These are phyloP conservation scores for Candida gorgasii DNA, from an alignment of 805 yeast species.

Conservation along the genomic window DNA sequence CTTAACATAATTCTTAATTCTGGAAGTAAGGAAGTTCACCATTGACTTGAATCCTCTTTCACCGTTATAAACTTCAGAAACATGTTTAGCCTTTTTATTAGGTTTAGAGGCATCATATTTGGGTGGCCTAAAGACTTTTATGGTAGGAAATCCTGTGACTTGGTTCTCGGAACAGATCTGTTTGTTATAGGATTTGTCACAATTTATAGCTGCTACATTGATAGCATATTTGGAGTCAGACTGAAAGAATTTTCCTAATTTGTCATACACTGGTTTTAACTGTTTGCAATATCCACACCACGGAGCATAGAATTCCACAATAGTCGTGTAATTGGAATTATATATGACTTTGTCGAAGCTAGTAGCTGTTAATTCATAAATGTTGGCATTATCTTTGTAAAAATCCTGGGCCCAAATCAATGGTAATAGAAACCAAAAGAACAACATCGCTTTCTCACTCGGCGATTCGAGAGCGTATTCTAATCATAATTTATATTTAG, in stretches of 20 bases:
- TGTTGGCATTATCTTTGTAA: constrained; percentile 43
- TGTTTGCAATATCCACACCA: constrained; percentile 96
- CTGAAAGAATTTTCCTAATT: constrained; percentile 60
- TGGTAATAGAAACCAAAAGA: constrained; percentile 3
- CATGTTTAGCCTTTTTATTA: constrained; percentile 33
- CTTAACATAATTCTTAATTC: constrained; percentile 67
- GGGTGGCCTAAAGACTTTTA: constrained; percentile 81
- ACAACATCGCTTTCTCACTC: constrained; percentile 9
- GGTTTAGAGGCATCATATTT: constrained; percentile 38
- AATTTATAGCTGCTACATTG: constrained; percentile 81
- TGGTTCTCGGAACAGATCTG: constrained; percentile 64
- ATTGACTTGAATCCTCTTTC: constrained; percentile 59
- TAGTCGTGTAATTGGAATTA: constrained; percentile 70
- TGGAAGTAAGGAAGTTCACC: constrained; percentile 52
- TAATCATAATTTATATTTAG: not conserved
- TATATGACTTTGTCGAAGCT: constrained; percentile 69
- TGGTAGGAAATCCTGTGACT: constrained; percentile 81
- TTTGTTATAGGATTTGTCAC: constrained; percentile 71
- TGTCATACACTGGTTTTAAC: constrained; percentile 61
- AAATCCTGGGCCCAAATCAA: constrained; percentile 11
- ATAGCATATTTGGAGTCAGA: constrained; percentile 48
- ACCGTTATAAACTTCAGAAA: constrained; percentile 60
- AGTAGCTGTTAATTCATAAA: constrained; percentile 55
- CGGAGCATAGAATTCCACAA: constrained; percentile 92
- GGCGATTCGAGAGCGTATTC: constrained; percentile 1